Conservation (phyloP, 2,329 filamentous ascomycete species). For the Cladorrhinum sp. region DNA sequence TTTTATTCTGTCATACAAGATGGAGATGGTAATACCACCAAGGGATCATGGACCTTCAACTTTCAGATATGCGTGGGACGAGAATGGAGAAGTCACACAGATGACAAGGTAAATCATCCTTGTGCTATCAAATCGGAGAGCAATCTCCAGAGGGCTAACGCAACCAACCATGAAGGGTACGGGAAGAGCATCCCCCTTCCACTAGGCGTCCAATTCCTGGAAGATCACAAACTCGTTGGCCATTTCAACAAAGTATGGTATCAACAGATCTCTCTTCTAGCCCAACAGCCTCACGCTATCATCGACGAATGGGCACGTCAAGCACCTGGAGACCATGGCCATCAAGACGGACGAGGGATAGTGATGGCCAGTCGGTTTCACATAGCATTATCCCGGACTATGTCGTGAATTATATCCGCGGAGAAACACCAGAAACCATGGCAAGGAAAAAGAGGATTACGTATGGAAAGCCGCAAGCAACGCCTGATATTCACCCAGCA, state of each 20-base stretch:
- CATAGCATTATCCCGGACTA: constrained; percentile 52
- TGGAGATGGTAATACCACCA: constrained; percentile 32
- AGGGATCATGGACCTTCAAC: constrained; percentile 29
- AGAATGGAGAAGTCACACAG: constrained; percentile 30
- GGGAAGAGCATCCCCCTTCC: constrained; percentile 3
- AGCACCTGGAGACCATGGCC: constrained; percentile 26
- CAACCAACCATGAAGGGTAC: constrained; percentile 12
- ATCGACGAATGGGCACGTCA: constrained; percentile 22
- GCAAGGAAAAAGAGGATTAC: constrained; percentile 42
- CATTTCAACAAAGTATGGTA: constrained; percentile 32
- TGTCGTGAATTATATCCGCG: constrained; percentile 52
- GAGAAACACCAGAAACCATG: constrained; percentile 53
- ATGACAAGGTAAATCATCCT: constrained; percentile 23
- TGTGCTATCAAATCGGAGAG: not conserved
- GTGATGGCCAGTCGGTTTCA: constrained; percentile 20
- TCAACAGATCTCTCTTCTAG: constrained; percentile 26
- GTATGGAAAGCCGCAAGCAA: constrained; percentile 25
- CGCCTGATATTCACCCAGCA: constrained; percentile 34
- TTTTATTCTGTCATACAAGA: constrained; percentile 18
- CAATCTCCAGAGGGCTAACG: not conserved
- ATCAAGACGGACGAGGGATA: constrained; percentile 4
- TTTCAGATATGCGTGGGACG: constrained; percentile 31
- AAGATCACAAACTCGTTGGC: constrained; percentile 34
- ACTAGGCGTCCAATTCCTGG: constrained; percentile 9
- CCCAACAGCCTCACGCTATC: constrained; percentile 18